Evolutionary conservation across 2,329 filamentous ascomycete genomes (phyloP), one percentile per base, ranked within the genome.

Genomic region (Juglanconis oblonga): DNA sequence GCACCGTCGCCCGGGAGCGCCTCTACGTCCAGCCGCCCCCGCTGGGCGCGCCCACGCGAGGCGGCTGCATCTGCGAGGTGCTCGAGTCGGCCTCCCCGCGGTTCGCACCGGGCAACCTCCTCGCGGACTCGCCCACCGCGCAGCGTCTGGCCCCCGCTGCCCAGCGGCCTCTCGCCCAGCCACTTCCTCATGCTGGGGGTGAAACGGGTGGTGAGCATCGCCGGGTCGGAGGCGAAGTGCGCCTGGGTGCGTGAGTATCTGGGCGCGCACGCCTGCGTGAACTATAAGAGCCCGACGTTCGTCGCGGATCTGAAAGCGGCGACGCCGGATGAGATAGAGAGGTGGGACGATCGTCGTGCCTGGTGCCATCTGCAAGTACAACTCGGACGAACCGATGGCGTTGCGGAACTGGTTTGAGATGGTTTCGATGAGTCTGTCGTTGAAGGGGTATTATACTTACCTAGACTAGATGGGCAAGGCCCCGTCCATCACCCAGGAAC

Each of bases 241-340:
- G 67, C 68, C 24, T 80, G 78, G 75, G 78, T 83, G 44, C 62
- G 61, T 1, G 76, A 80, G 60, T 70, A 69, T 50, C 72, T 84
- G 1, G 81, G 81, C 6, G 80, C 80, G 6, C 80, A 86, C 66
- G 69, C 77, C 6, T 83, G 81, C 65, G 64, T 86, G 59, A 82
- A 85, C 72, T 85, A 85, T 70, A 82, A 82, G 66, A 71, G 72
- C 6, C 59, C 73, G 1, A 71, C 71, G 3, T 85, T 83, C 65
- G 71, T 73, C 45, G 66, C 77, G 56, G 75, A 83, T 31, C 71
- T 85, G 2, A 69, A 70, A 60, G 72, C 73, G 9, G 79, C 74
- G 4, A 82, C 80, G 0, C 74, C 76, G 2, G 74, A 75, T n/a
- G 79, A 76, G 65, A 80, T 81, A 1, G 79, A 69, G 67, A 24